Conservation (phyloP, 306 rosid genomes). For the Cicer yamashitae region DNA sequence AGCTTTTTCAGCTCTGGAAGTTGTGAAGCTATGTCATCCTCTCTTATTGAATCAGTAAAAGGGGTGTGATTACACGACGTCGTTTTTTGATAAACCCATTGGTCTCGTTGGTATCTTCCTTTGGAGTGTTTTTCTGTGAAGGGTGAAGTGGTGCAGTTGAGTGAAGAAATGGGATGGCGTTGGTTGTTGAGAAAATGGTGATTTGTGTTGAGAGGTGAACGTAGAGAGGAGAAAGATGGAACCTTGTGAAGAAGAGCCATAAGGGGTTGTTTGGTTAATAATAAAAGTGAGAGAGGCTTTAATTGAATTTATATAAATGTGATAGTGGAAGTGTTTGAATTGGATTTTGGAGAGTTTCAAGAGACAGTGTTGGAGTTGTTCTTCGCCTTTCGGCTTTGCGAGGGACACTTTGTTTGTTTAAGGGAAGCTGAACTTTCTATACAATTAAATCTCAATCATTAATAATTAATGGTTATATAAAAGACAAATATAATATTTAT, state of each 20-base stretch:
- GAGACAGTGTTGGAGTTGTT: constrained; percentile 41
- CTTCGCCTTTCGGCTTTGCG: constrained; percentile 46
- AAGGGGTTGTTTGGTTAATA: constrained; percentile 3
- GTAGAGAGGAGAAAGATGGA: constrained; percentile 53
- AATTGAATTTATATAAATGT: not conserved
- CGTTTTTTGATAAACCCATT: constrained; percentile 63
- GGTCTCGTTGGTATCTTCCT: constrained; percentile 80
- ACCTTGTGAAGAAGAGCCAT: constrained; percentile 65
- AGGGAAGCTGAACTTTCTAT: too few relatives aligned
- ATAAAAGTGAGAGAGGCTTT: not conserved
- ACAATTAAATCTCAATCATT: too few relatives aligned
- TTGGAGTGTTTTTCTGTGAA: constrained; percentile 82
- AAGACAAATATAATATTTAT: too few relatives aligned
- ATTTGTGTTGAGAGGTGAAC: constrained; percentile 35
- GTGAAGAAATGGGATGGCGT: constrained; percentile 54
- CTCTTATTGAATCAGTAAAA: constrained; percentile 46
- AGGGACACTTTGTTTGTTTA: constrained; percentile 36
- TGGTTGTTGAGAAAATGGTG: constrained; percentile 38
- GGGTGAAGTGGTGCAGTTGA: constrained; percentile 67
- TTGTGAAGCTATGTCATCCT: constrained; percentile 82
- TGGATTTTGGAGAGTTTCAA: constrained; percentile 49
- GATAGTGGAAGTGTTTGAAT: constrained; percentile 32
- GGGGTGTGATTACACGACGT: constrained; percentile 42
- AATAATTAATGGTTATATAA: too few relatives aligned
- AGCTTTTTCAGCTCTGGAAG: constrained; percentile 86